Conservation (phyloP, 2,329 filamentous ascomycete genomes). For the Calonectria pteridis region DNA sequence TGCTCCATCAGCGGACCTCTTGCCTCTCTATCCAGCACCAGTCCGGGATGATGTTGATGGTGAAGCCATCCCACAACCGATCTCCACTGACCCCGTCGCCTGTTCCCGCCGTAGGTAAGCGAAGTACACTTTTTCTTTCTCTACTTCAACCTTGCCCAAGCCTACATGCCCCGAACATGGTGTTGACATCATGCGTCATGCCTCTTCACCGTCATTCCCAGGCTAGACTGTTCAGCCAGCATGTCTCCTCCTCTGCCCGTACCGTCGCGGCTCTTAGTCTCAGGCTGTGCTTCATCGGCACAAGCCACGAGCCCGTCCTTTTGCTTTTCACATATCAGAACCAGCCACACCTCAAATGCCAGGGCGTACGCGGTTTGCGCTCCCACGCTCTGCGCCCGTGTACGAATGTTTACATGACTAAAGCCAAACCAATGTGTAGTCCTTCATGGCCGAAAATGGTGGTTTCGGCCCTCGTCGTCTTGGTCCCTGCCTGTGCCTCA, state of each 20-base stretch:
- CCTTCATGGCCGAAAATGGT: slow-evolving; percentile 27
- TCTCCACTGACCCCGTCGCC: not conserved
- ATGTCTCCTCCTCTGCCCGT: not conserved
- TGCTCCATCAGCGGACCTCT: not conserved
- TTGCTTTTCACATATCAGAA: slow-evolving; percentile 24
- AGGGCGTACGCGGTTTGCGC: slow-evolving; percentile 24
- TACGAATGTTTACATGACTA: slow-evolving; percentile 41
- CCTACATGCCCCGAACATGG: not conserved
- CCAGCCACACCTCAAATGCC: slow-evolving; percentile 28
- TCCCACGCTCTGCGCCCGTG: slow-evolving; percentile 33
- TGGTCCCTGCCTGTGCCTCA: slow-evolving; percentile 15
- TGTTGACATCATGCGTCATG: not conserved
- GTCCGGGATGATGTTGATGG: not conserved
- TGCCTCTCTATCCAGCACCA: not conserved
- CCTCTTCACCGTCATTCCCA: not conserved
- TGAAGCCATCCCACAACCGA: slow-evolving; percentile 3
- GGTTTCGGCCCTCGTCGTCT: not conserved
- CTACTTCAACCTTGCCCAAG: not conserved
- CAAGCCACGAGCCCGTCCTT: slow-evolving; percentile 32
- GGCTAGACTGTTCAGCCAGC: not conserved
- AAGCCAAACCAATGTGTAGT: slow-evolving; percentile 34
- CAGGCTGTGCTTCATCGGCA: slow-evolving; percentile 30
- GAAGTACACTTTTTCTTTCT: not conserved
- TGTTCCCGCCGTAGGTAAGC: slow-evolving; percentile 17
- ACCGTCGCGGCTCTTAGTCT: slow-evolving; percentile 9